Percentiles rank a stretch among this genome's conserved stretches.
Conservation (phyloP, 768 basidiomycete genomes). For the Termitomyces sp. region DNA sequence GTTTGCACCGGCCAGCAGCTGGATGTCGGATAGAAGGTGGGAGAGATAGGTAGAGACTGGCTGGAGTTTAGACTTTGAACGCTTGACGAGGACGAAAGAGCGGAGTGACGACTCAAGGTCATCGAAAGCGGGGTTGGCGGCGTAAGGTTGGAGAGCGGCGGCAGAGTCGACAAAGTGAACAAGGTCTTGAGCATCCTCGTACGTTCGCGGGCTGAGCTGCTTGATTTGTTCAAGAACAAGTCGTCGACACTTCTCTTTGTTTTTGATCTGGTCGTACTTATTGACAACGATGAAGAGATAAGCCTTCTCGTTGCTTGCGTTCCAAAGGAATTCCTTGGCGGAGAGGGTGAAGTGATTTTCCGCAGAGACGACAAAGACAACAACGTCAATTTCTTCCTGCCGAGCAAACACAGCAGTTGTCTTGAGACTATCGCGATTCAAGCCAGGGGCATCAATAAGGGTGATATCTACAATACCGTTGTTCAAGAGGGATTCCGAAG, state of each 20-base stretch:
- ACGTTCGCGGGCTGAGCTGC: slow-evolving; percentile 86
- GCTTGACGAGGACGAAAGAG: slow-evolving; percentile 93
- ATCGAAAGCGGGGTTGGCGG: slow-evolving; percentile 68
- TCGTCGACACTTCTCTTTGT: slow-evolving; percentile 89
- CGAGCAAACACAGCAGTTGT: slow-evolving; percentile 94
- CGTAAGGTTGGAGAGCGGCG: slow-evolving; percentile 58
- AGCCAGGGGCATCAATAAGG: slow-evolving; percentile 95
- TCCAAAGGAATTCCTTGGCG: slow-evolving; percentile 88
- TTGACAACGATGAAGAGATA: slow-evolving; percentile 99
- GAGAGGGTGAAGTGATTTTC: slow-evolving; percentile 99
- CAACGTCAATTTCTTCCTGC: slow-evolving; percentile 97
- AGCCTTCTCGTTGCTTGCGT: slow-evolving; percentile 94
- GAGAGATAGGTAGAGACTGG: slow-evolving; percentile 89
- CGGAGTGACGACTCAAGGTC: slow-evolving; percentile 86
- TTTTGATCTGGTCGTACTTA: slow-evolving; percentile 92
- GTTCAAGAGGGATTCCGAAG: slow-evolving; percentile 81
- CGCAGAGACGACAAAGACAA: slow-evolving; percentile 96
- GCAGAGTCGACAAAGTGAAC: slow-evolving; percentile 98
- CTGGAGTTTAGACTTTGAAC: slow-evolving; percentile 92
- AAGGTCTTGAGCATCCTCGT: slow-evolving; percentile 85
- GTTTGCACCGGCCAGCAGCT: slow-evolving; percentile 82
- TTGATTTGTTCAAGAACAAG: slow-evolving; percentile 91
- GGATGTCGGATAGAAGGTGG: slow-evolving; percentile 86
- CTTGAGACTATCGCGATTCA: slow-evolving; percentile 92
- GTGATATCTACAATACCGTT: slow-evolving; percentile 97